Evolutionary conservation across 176 grass and related monocot genomes (phyloP).

Genomic region (Puya raimondii): DNA sequence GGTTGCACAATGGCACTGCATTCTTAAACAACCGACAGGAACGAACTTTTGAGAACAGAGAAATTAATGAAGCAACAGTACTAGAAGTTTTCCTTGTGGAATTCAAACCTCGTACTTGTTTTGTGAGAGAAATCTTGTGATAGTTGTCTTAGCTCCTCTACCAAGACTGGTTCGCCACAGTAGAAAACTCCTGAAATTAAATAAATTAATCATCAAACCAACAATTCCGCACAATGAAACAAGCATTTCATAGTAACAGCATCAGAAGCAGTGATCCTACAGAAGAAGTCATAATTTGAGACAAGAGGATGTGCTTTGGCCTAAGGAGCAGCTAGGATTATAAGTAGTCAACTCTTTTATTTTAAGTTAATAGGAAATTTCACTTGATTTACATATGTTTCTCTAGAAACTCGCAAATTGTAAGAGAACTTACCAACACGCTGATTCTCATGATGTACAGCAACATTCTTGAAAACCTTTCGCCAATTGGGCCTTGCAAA

Average conservation of each 20-base stretch:
- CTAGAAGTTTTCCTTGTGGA: constrained; percentile 97
- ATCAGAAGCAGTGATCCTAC: not conserved
- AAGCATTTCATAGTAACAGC: not conserved
- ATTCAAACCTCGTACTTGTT: constrained; percentile 81
- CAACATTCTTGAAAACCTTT: constrained; percentile 74
- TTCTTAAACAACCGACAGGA: too few relatives aligned
- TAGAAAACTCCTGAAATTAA: constrained; percentile 85
- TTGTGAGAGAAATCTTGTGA: constrained; percentile 89
- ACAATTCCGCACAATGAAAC: too few relatives aligned
- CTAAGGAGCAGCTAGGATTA: too few relatives aligned
- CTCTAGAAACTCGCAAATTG: not conserved
- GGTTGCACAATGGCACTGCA: too few relatives aligned
- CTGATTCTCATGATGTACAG: constrained; percentile 57
- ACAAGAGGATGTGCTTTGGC: too few relatives aligned
- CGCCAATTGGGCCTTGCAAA: constrained; percentile 92
- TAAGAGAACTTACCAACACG: constrained; percentile 47
- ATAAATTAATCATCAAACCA: not conserved
- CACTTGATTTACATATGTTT: too few relatives aligned
- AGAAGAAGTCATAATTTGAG: too few relatives aligned
- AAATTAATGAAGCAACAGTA: not conserved
- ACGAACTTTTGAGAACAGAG: too few relatives aligned
- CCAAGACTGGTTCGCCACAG: constrained; percentile 70
- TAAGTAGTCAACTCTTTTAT: too few relatives aligned
- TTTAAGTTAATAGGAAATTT: too few relatives aligned
- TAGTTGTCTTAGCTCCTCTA: constrained; percentile 52